Conservation (phyloP, 2,329 filamentous ascomycete genomes). For the Penicillium frequentans region DNA sequence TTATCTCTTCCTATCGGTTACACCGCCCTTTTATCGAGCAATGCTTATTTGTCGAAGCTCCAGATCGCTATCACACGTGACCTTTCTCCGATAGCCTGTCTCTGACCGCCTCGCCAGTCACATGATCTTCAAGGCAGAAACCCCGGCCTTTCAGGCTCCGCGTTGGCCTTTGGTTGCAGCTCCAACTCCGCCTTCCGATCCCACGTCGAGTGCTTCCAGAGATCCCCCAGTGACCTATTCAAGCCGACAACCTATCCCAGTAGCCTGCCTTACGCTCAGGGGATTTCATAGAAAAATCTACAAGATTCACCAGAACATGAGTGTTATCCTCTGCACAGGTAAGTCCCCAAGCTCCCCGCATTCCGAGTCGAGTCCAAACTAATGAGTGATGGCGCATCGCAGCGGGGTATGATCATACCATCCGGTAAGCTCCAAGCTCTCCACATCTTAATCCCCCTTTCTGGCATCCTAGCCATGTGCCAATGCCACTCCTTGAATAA, state of each 20-base stretch:
- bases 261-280: background rate
- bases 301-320: constrained; percentile 49
- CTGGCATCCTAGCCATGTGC: background rate
- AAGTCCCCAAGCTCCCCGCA: constrained; percentile 28
- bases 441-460: background rate
- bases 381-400: constrained; percentile 19
- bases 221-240: background rate
- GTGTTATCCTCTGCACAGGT: constrained; percentile 68
- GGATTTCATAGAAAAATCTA: background rate
- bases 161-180: background rate
- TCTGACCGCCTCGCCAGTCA: background rate
- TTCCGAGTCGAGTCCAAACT: constrained; percentile 19
- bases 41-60: background rate
- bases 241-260: background rate
- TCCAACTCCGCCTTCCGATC: background rate
- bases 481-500: background rate
- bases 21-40: background rate
- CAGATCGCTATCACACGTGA: background rate
- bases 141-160: background rate
- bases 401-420: constrained; percentile 76
- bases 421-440: constrained; percentile 54
- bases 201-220: background rate
- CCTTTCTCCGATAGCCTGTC: background rate
- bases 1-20: background rate
- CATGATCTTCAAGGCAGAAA: background rate